Evolutionary conservation across 768 basidiomycete genomes (phyloP).

Genomic region (Lentinula aciculospora): DNA sequence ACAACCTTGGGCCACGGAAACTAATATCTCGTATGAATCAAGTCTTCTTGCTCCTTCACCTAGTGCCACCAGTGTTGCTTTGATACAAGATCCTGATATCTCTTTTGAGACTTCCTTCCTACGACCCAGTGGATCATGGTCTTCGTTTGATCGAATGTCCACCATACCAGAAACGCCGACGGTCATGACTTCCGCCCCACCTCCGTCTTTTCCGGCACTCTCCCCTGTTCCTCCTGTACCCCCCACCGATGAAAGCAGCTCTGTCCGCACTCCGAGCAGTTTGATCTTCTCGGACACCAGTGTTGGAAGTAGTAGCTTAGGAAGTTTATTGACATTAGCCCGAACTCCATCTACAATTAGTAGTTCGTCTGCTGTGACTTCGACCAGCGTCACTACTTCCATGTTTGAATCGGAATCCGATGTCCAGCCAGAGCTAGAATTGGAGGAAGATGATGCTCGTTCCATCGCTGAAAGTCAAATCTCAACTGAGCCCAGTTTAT

Average conservation of each 20-base stretch:
- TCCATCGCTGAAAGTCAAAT: constrained; percentile 6
- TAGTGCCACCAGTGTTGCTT: constrained; percentile 42
- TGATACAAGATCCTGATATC: constrained; percentile 56
- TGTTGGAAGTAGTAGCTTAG: constrained; percentile 14
- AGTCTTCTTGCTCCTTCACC: constrained; percentile 71
- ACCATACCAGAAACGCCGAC: constrained; percentile 34
- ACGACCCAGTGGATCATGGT: constrained; percentile 52
- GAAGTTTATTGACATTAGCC: constrained; percentile 26
- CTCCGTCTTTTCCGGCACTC: constrained; percentile 23
- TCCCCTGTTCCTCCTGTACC: constrained; percentile 30
- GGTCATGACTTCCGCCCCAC: constrained; percentile 23
- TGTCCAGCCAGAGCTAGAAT: constrained; percentile 3
- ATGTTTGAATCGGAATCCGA: constrained; percentile 28
- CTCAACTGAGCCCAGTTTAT: constrained; percentile 10
- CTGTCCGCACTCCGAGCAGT: constrained; percentile 5
- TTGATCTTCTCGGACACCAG: not conserved
- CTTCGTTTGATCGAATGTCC: constrained; percentile 36
- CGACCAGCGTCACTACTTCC: constrained; percentile 37
- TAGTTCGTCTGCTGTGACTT: constrained; percentile 34
- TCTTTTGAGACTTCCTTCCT: constrained; percentile 76
- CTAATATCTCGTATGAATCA: constrained; percentile 70
- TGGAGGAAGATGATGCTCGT: constrained; percentile 8
- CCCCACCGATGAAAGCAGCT: constrained; percentile 7
- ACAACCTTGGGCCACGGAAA: constrained; percentile 52
- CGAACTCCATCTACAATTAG: constrained; percentile 33